Conservation (phyloP, 2,329 filamentous ascomycete genomes). For the Epichloe scottii region DNA sequence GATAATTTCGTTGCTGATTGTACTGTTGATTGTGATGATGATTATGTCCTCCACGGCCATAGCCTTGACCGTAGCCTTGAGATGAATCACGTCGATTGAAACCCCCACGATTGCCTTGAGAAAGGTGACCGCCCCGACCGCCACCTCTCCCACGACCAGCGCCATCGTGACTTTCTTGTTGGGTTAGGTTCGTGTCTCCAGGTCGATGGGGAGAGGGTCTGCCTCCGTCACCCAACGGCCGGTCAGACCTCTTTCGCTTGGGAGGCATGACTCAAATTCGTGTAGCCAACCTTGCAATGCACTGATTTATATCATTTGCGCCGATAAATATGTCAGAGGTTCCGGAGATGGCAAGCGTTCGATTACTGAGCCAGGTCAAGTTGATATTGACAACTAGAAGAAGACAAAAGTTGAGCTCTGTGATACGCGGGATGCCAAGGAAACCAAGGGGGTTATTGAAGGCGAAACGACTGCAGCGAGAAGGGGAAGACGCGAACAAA, state of each 20-base stretch:
- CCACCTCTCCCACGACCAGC: constrained; percentile 30
- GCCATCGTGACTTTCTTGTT: constrained; percentile 44
- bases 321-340: not conserved
- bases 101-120: constrained; percentile 25
- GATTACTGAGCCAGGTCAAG: not conserved
- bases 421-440: not conserved
- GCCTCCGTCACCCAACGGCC: constrained; percentile 33
- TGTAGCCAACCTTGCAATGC: constrained; percentile 6
- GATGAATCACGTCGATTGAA: constrained; percentile 40
- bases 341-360: not conserved
- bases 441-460: not conserved
- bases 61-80: constrained; percentile 24
- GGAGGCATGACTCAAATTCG: constrained; percentile 35
- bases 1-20: constrained; percentile 10
- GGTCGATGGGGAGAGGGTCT: constrained; percentile 53
- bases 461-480: not conserved
- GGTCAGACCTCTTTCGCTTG: constrained; percentile 47
- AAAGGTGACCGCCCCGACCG: constrained; percentile 30
- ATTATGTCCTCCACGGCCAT: constrained; percentile 15
- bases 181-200: constrained; percentile 39
- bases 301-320: constrained; percentile 24
- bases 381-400: not conserved
- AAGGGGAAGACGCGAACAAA: not conserved
- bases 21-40: constrained; percentile 9
- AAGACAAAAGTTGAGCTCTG: not conserved